Base-by-base conservation (phyloP, 1,284 basidiomycete genomes). In the Taiwanofungus camphoratus region DNA sequence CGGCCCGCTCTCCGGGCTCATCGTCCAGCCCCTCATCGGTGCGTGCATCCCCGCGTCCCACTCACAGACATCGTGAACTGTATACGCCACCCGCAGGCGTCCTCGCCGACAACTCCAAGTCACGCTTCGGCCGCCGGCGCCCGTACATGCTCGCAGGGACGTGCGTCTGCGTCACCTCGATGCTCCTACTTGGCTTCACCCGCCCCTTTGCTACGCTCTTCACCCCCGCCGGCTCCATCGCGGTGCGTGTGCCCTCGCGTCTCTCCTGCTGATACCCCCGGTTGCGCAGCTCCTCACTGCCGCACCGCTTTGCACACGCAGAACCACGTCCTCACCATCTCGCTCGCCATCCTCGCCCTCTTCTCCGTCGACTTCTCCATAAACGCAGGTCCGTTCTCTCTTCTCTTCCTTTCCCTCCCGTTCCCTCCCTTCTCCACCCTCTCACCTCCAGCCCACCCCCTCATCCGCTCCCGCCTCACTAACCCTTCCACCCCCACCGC, bases 351-450 rank as follows among this genome's bases (percentile, higher is more conserved):
- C 3, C 54, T 91, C 13, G 73, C 92, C 2, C 89, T 99, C 39
- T 96, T 90, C 57, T 71, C 85, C 27, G 86, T 98, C 42, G 95
- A 99, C 66, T 96, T 98, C 57, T 81, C 83, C 20, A 87, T 98
- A 50, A 98, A 98, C 59, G 92, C 85, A 26, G 81, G 83, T 82
- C 49, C 45, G 71, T 51, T 24, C 21, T 20, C 13, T 16, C 21
- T 42, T 30, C 42, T 22, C 12, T 22, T 23, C 7, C 23, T 15
- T 18, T 15, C 27, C 36, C n/a, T n/a, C n/a, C n/a, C n/a, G n/a
- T n/a, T n/a, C n/a, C n/a, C n/a, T n/a, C n/a, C n/a, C n/a, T n/a
- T n/a, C n/a, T n/a, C n/a, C n/a, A n/a, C n/a, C n/a, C n/a, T n/a
- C n/a, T n/a, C n/a, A n/a, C n/a, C n/a, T n/a, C n/a, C n/a, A n/a